Conservation (phyloP, 2,329 filamentous ascomycete genomes). For the Cordyceps pruinosa region DNA sequence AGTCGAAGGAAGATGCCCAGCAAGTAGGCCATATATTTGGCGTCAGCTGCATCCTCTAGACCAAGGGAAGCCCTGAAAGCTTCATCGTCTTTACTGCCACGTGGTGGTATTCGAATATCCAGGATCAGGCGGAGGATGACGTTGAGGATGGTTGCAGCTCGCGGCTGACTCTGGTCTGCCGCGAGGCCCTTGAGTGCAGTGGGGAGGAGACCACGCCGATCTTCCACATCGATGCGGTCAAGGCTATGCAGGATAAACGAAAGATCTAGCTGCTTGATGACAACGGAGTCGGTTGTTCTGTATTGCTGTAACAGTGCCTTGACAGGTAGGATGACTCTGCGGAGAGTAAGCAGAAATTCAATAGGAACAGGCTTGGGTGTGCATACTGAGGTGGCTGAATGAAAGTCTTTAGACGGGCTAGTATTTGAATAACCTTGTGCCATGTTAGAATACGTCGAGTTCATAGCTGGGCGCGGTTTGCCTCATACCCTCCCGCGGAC, state of each 20-base stretch:
- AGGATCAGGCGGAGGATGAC: conserved; percentile 71
- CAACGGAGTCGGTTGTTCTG: conserved; percentile 62
- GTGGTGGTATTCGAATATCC: conserved; percentile 62
- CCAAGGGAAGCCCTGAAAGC: conserved; percentile 59
- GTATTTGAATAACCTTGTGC: conserved; percentile 42
- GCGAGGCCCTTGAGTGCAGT: conserved; percentile 30
- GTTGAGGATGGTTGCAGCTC: conserved; percentile 63
- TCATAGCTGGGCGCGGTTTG: neutral
- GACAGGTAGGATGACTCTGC: conserved; percentile 71
- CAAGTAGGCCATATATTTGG: conserved; percentile 65
- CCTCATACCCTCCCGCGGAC: conserved; percentile 67
- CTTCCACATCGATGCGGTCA: conserved; percentile 42
- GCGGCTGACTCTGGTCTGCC: conserved; percentile 24
- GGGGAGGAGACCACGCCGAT: conserved; percentile 68
- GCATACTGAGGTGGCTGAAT: conserved; percentile 44
- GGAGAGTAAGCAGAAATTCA: neutral
- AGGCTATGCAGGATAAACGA: conserved; percentile 81
- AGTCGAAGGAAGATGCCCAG: conserved; percentile 65
- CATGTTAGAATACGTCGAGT: neutral
- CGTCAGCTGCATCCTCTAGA: conserved; percentile 60
- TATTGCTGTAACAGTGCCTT: conserved; percentile 82
- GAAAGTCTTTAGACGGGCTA: conserved; percentile 47
- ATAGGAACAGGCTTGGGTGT: neutral
- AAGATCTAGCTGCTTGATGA: conserved; percentile 84
- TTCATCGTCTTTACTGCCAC: conserved; percentile 72